Evolutionary conservation across 2,329 filamentous ascomycete species (phyloP), one percentile per base, ranked within the genome.

Genomic region (Pseudocercospora fuligena): DNA sequence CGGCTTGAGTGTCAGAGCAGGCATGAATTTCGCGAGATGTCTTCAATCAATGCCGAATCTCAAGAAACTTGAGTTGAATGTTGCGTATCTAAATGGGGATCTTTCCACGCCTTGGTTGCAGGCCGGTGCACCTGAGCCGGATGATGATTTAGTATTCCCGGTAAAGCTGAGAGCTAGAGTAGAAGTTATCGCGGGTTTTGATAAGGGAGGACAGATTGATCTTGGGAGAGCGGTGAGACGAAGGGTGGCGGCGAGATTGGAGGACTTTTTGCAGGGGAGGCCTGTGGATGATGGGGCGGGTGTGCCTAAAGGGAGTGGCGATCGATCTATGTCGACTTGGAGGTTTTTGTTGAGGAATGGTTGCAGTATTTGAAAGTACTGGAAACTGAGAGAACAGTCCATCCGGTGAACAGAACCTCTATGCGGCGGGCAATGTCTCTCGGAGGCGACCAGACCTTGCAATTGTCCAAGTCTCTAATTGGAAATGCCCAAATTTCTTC

Each of bases 41-140:
- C 23, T 61, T 5, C 14, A 49, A 27, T 31, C 19, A 9, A 23
- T 61, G 40, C 43, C 59, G 19, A 61, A 61, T 21, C 21, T 61
- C 7, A 61, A 31, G 59, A 47, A 49, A 16, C n/a, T 61, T n/a
- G 59, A 51, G 25, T 11, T 61, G 8, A 19, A 49, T 23, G 46
- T 51, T 7, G 46, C 40, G 25, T 61, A 49, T 23, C 21, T 61
- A 11, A 33, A 51, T 21, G 59, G 43, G 8, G 43, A 61, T 23
- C 14, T 61, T 1, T 61, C 53, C 25, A 61, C 59, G 16, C 59
- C 59, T 27, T 61, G 59, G 59, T 46, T 61, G 9, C 59, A 61
- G 31, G 25, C 23, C 5, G 59, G 23, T 14, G 40, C 40, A 7
- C 11, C 7, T 2, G 59, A 61, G 27, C 36, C 57, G 12, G 57